Percentiles rank a stretch among this genome's conserved stretches.
These are phyloP conservation scores for Bathelium albidoporum DNA, from an alignment of 495 filamentous ascomycete species.

Conservation along the genomic window DNA sequence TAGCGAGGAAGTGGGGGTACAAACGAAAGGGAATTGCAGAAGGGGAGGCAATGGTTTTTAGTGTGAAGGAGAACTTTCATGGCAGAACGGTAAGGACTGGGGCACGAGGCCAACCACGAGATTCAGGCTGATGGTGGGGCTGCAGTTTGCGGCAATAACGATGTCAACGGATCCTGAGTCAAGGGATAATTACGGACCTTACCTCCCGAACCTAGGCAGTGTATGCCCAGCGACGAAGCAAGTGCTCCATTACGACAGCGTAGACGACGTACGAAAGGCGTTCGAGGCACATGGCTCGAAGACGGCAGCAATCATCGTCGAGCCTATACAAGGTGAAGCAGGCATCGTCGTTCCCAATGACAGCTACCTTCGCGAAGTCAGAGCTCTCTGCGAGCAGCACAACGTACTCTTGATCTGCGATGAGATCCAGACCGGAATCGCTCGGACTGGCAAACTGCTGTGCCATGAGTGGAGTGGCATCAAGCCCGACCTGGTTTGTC, in stretches of 20 bases:
- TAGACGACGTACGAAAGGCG: conserved; percentile 66
- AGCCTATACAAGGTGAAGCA: conserved; percentile 97
- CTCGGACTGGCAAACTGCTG: conserved; percentile 82
- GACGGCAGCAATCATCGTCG: conserved; percentile 87
- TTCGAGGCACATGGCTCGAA: conserved; percentile 72
- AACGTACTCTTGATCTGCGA: conserved; percentile 94
- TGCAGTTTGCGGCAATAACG: conserved; percentile 87
- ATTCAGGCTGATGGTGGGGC: conserved; percentile 9
- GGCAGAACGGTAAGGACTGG: conserved; percentile 69
- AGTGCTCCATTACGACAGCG: conserved; percentile 74
- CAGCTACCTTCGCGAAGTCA: conserved; percentile 72
- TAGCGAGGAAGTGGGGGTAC: conserved; percentile 98
- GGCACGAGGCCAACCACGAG: neutral
- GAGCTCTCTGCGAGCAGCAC: conserved; percentile 81
- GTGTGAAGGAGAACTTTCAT: conserved; percentile 88
- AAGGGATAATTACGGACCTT: conserved; percentile 92
- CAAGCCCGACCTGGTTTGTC: conserved; percentile 86
- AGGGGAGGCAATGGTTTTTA: conserved; percentile 75
- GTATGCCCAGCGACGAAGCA: conserved; percentile 65
- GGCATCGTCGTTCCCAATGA: conserved; percentile 93
- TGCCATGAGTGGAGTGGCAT: conserved; percentile 92
- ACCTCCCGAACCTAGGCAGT: conserved; percentile 78
- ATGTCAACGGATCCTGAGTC: conserved; percentile 93
- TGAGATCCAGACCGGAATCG: conserved; percentile 97
- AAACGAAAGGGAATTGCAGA: conserved; percentile 86